These are phyloP conservation scores for Trametes pubescens DNA, from an alignment of 1,284 basidiomycete species.

Conservation along the genomic window DNA sequence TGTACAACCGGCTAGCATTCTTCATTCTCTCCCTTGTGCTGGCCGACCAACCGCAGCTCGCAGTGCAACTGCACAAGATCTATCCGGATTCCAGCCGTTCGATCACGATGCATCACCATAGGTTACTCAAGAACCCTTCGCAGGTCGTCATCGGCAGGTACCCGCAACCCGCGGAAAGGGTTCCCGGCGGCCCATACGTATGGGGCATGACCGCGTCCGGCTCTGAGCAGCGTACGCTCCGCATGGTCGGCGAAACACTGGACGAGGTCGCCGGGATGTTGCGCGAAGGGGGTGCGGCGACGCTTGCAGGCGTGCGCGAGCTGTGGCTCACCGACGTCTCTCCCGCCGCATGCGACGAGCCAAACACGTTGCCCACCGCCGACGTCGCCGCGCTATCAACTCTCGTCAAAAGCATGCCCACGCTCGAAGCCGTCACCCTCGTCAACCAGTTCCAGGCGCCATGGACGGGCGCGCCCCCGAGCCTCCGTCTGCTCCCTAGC, in stretches of 20 bases:
- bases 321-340: constrained; percentile 2
- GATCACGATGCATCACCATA: background rate
- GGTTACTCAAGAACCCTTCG: background rate
- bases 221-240: background rate
- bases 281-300: background rate
- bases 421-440: constrained; percentile 4
- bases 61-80: background rate
- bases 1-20: background rate
- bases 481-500: background rate
- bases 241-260: background rate
- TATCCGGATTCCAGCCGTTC: background rate
- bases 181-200: background rate
- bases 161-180: background rate
- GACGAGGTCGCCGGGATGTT: background rate
- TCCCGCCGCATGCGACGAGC: background rate
- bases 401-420: background rate
- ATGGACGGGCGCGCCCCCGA: background rate
- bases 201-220: constrained; percentile 1
- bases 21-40: background rate
- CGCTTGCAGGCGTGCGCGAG: background rate
- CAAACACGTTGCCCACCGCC: background rate
- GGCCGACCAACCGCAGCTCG: background rate
- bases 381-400: background rate
- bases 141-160: background rate
- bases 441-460: background rate